Evolutionary conservation across 2,329 filamentous ascomycete genomes (phyloP).

Genomic region (Sphaerulina musiva): DNA sequence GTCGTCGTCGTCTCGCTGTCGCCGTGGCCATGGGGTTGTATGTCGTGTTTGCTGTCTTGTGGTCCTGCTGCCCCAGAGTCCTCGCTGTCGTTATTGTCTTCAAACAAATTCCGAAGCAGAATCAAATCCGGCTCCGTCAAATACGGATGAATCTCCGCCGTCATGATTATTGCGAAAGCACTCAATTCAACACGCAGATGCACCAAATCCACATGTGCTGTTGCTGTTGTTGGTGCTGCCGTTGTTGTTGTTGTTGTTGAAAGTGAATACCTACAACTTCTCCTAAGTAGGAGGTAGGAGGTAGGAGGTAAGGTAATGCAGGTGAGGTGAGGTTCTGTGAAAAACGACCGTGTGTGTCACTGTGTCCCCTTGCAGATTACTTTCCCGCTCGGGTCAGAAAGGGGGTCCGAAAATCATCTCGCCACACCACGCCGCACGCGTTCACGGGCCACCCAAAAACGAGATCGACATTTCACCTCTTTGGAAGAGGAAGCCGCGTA

Average conservation of each 20-base stretch:
- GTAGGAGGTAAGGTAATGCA: too few species aligned
- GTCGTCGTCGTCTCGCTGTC: neutral
- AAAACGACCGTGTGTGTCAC: too few species aligned
- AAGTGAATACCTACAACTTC: too few species aligned
- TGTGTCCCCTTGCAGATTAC: too few species aligned
- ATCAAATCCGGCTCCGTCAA: conserved; percentile 38
- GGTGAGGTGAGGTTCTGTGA: too few species aligned
- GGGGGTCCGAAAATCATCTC: too few species aligned
- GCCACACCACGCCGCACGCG: neutral
- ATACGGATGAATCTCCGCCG: conserved; percentile 25
- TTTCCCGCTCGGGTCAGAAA: too few species aligned
- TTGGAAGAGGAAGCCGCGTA: too few species aligned
- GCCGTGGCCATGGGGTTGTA: neutral
- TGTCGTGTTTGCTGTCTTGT: neutral
- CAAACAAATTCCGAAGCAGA: conserved; percentile 36
- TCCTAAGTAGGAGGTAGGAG: too few species aligned
- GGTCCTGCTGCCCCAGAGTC: neutral
- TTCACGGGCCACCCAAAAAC: neutral
- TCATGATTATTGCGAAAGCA: neutral
- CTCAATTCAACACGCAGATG: neutral
- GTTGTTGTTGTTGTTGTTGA: too few species aligned
- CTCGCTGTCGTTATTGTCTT: conserved; percentile 23
- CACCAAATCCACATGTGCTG: neutral
- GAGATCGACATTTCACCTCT: too few species aligned
- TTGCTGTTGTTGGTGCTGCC: too few species aligned